A percentile compares a stretch with the other conserved stretches of the same genome.
Evolutionary conservation across 345 rosid genomes (phyloP).

Genomic region (Leavenworthia alabamica): DNA sequence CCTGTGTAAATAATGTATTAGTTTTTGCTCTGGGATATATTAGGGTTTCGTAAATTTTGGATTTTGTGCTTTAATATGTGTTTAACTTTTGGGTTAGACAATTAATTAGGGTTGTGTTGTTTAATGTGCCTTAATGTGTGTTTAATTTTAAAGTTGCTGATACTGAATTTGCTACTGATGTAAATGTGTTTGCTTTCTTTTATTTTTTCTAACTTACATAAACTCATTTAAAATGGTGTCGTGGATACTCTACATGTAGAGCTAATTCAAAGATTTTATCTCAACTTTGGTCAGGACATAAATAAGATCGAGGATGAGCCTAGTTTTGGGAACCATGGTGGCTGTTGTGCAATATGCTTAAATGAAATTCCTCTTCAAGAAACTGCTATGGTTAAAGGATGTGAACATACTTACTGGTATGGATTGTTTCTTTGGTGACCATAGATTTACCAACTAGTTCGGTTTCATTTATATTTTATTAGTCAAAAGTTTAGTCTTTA

Average conservation of each 20-base stretch:
- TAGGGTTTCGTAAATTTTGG: constrained; percentile 5
- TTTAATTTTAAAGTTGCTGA: no score
- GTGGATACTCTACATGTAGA: background rate
- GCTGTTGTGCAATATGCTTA: constrained; percentile 84
- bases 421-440: background rate
- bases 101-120: no score
- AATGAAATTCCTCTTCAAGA: constrained; percentile 68
- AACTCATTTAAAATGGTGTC: background rate
- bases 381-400: constrained; percentile 84
- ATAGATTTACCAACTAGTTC: background rate
- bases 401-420: constrained; percentile 96
- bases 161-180: no score
- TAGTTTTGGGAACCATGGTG: constrained; percentile 56
- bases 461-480: background rate
- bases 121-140: no score
- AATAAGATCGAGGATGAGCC: constrained; percentile 32
- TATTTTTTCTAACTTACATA: background rate
- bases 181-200: background rate
- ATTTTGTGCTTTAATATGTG: background rate
- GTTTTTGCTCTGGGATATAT: background rate
- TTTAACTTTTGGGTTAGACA: background rate
- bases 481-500: no score
- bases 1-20: background rate
- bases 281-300: constrained; percentile 37
- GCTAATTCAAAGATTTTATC: background rate